These are phyloP conservation scores for Solanum megistacrolobum DNA, from an alignment of 257 asterid genomes.

Conservation along the genomic window DNA sequence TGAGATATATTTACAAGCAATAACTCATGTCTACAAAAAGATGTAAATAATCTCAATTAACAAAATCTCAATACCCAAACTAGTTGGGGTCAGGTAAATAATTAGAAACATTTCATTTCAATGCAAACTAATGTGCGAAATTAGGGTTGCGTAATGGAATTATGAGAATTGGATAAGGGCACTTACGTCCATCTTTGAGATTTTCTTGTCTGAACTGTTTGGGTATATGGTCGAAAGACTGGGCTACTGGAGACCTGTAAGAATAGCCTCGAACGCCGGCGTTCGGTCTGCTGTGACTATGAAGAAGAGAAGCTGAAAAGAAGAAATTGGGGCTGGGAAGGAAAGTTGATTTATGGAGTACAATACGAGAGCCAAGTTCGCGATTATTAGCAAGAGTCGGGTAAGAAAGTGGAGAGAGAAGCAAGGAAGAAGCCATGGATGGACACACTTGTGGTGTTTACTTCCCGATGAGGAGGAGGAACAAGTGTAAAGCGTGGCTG, in stretches of 20 bases:
- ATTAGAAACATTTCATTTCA: no score
- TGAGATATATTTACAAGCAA: no score
- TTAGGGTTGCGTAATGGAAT: background rate
- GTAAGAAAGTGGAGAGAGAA: conserved; percentile 43
- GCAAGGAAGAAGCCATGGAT: conserved; percentile 56
- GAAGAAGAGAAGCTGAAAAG: conserved; percentile 17
- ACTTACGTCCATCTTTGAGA: conserved; percentile 82
- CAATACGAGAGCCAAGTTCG: conserved; percentile 17
- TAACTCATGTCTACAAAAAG: background rate
- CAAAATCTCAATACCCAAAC: no score
- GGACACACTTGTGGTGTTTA: background rate
- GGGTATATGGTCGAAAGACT: conserved; percentile 65
- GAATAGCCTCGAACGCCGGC: conserved; percentile 26
- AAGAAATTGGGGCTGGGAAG: conserved; percentile 32
- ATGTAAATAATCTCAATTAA: background rate
- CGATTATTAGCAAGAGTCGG: conserved; percentile 22
- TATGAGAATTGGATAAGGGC: background rate
- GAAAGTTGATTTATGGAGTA: conserved; percentile 24
- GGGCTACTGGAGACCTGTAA: conserved; percentile 42
- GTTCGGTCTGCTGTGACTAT: conserved; percentile 10
- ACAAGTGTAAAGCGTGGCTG: background rate
- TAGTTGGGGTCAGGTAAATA: no score
- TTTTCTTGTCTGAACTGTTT: conserved; percentile 75
- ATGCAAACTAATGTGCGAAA: no score
- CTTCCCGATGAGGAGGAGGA: background rate